Evolutionary conservation across 257 asterid species (phyloP).

Genomic region (Penstemon eatonii): DNA sequence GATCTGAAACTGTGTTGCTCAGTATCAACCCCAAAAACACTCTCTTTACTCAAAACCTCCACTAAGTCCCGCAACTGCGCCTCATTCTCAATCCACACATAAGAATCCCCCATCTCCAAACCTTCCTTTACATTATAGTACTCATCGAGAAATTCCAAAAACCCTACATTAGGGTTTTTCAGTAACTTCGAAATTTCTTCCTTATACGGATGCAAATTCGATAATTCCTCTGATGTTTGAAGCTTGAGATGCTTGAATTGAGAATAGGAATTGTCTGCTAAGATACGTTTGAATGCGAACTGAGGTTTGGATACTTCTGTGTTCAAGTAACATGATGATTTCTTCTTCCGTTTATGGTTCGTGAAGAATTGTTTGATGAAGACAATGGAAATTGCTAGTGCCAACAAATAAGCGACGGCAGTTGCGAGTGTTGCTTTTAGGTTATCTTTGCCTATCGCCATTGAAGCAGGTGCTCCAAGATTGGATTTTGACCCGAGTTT

Average conservation of each 20-base stretch:
- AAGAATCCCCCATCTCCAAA: slow-evolving; percentile 37
- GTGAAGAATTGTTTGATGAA: slow-evolving; percentile 37
- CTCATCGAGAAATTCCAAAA: slow-evolving; percentile 47
- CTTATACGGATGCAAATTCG: slow-evolving; percentile 74
- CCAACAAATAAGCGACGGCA: neutral
- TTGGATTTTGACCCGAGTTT: too few species aligned
- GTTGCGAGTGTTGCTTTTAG: too few species aligned
- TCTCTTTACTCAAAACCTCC: slow-evolving; percentile 61
- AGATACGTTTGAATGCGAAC: slow-evolving; percentile 59
- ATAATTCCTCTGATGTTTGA: slow-evolving; percentile 34
- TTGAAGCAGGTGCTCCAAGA: too few species aligned
- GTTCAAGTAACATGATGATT: slow-evolving; percentile 53
- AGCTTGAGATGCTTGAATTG: slow-evolving; percentile 76
- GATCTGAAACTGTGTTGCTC: slow-evolving; percentile 94
- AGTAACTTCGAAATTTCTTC: slow-evolving; percentile 56
- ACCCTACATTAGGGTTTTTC: slow-evolving; percentile 49
- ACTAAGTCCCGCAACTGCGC: slow-evolving; percentile 59
- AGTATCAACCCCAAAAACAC: slow-evolving; percentile 80
- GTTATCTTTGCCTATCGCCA: too few species aligned
- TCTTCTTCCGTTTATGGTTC: slow-evolving; percentile 27
- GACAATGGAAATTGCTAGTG: slow-evolving; percentile 54
- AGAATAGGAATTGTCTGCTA: slow-evolving; percentile 81
- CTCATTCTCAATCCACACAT: slow-evolving; percentile 67
- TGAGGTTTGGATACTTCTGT: slow-evolving; percentile 67
- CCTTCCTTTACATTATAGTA: slow-evolving; percentile 17